Evolutionary conservation across 768 basidiomycete species (phyloP), one percentile per base, ranked within the genome.

Genomic region (Kwoniella mangroviensis): DNA sequence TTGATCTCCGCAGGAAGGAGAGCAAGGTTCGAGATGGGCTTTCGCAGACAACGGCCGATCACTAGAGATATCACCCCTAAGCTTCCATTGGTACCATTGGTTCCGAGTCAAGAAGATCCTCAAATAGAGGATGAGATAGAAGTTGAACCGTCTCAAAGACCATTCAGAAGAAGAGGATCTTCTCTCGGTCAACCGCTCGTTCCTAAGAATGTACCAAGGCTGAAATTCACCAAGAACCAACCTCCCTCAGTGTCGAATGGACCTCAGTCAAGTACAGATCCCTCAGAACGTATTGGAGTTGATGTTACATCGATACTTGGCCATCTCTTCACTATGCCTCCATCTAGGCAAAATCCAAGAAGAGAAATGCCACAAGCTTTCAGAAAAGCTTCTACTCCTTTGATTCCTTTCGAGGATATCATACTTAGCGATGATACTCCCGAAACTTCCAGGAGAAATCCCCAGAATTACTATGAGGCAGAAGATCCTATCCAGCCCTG

Each of bases 1-100:
- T 42, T 68, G n/a, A 62, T 68, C 12, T 34, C 59, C 22, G 67
- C 67, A 17, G 59, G 59, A 10, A 61, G 67, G 55, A 54, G 49
- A 43, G 26, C 67, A 17, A 61, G 51, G 26, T 63, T 55, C 12
- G 67, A 68, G 21, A 1, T 9, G 2, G 49, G 26, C 2, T 56
- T 68, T n/a, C 59, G 67, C 21, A 66, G 28, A 26, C 65, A 68
- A n/a, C 49, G 51, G 2, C 53, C 28, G 13, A 34, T 43, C 21
- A 62, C 21, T 24, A 42, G 42, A 43, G 55, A 45, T 3, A 52
- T 53, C 13, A 52, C 52, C 3, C 51, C 60, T 6, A 41, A 19
- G 24, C 41, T 62, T 26, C 28, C 59, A 41, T 34, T 68, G 17
- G 21, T 15, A 22, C 22, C 40, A 40, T 22, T 54, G 4, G 34